A percentile compares a stretch with the other conserved stretches of the same genome.
Evolutionary conservation across 345 rosid species (phyloP).

Genomic region (Pugionium cornutum): DNA sequence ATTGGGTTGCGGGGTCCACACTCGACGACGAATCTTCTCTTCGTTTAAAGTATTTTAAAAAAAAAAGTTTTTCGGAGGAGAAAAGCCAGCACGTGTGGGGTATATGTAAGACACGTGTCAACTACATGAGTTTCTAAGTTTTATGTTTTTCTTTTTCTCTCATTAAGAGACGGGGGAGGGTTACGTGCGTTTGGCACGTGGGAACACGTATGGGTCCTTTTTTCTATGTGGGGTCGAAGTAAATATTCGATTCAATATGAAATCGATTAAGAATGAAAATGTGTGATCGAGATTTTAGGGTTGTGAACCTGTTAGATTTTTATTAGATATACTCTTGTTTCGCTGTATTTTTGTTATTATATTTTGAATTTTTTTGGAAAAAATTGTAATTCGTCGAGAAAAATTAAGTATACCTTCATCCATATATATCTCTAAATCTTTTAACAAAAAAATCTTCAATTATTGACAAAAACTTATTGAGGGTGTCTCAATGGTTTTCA

Average conservation of each 20-base stretch:
- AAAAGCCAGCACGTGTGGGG: conserved; percentile 38
- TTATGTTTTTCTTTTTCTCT: conserved; percentile 1
- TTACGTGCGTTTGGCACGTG: conserved; percentile 40
- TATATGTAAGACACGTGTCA: conserved; percentile 38
- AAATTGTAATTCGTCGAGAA: not conserved
- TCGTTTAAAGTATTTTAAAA: conserved; percentile 11
- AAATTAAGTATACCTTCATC: too few species aligned
- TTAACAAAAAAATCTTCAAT: too few species aligned
- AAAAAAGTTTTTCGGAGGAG: conserved; percentile 29
- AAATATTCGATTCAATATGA: conserved; percentile 10
- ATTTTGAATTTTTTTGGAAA: conserved; percentile 8
- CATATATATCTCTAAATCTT: too few species aligned
- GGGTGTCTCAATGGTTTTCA: not conserved
- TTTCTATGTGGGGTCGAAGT: not conserved
- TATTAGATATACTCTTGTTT: conserved; percentile 13
- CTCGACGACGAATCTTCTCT: conserved; percentile 40
- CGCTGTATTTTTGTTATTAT: conserved; percentile 15
- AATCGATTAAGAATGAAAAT: conserved; percentile 31
- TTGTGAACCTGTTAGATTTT: conserved; percentile 25
- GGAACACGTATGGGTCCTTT: conserved; percentile 28
- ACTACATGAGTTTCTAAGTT: conserved; percentile 29
- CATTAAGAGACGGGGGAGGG: not conserved
- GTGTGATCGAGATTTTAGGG: conserved; percentile 24
- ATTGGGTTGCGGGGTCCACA: conserved; percentile 36
- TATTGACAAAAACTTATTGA: too few species aligned